Evolutionary conservation across 805 yeast genomes (phyloP).

Genomic region (Candida corydali): DNA sequence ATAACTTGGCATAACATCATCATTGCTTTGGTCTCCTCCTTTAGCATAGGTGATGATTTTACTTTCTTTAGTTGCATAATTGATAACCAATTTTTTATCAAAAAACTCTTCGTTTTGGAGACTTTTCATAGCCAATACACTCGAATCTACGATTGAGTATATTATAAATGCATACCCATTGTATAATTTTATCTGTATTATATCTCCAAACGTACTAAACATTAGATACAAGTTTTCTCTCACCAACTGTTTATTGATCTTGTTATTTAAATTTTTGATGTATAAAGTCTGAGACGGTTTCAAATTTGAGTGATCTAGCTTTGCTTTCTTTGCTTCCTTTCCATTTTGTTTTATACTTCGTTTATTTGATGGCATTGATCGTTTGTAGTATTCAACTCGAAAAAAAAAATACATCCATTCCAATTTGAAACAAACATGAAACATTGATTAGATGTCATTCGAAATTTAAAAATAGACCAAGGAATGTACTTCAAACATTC

Average conservation of each 20-base stretch:
- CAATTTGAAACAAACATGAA: slow-evolving; percentile 4
- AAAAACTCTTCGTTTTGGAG: slow-evolving; percentile 48
- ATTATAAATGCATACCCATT: slow-evolving; percentile 67
- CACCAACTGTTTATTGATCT: slow-evolving; percentile 41
- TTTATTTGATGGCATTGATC: background rate
- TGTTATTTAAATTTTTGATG: slow-evolving; percentile 55
- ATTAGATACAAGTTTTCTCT: slow-evolving; percentile 54
- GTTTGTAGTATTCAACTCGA: background rate
- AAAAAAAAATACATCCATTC: slow-evolving; percentile 3
- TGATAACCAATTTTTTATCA: slow-evolving; percentile 46
- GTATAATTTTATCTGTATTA: slow-evolving; percentile 45
- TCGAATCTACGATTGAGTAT: slow-evolving; percentile 45
- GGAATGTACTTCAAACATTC: slow-evolving; percentile 31
- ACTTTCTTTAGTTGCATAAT: slow-evolving; percentile 29
- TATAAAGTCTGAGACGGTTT: slow-evolving; percentile 47
- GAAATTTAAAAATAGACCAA: background rate
- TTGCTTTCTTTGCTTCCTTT: slow-evolving; percentile 7
- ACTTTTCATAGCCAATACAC: slow-evolving; percentile 47
- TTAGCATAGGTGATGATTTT: slow-evolving; percentile 14
- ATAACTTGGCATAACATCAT: slow-evolving; percentile 8
- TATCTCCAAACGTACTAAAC: slow-evolving; percentile 63
- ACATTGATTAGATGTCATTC: too few species aligned
- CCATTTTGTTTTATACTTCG: slow-evolving; percentile 2
- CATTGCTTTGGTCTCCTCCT: slow-evolving; percentile 5
- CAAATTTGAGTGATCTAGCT: slow-evolving; percentile 8